phyloP scores from a whole-genome alignment of 768 basidiomycete genomes.

The Xerocomus spinulosus region DNA sequence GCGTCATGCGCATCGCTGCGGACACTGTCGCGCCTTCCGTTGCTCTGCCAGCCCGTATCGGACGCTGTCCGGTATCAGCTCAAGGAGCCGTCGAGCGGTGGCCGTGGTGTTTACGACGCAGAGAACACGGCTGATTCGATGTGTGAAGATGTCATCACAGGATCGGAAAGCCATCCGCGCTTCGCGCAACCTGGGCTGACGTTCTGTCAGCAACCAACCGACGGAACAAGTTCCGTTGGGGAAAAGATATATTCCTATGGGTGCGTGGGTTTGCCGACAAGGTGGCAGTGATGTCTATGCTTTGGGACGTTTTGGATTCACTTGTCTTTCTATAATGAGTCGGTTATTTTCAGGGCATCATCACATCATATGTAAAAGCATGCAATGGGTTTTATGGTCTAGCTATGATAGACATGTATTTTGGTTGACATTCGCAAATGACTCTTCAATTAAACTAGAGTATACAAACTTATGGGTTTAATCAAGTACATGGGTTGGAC shows the following conservation, averaged over 20 bases:
- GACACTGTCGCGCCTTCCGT: constrained; percentile 27
- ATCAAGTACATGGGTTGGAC: constrained; percentile 1
- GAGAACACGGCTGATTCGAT: constrained; percentile 13
- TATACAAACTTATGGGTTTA: no score
- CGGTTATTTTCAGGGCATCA: constrained; percentile 20
- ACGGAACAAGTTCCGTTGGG: constrained; percentile 16
- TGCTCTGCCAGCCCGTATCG: constrained; percentile 34
- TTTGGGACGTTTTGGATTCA: not conserved
- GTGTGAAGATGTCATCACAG: constrained; percentile 16
- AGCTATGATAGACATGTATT: constrained; percentile 23
- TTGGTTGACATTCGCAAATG: not conserved
- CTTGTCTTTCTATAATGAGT: constrained; percentile 1
- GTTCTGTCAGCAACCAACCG: constrained; percentile 12
- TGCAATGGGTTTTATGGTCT: constrained; percentile 13
- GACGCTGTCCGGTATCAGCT: constrained; percentile 30
- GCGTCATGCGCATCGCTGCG: not conserved
- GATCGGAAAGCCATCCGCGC: constrained; percentile 2
- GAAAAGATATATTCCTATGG: constrained; percentile 19
- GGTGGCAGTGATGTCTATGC: constrained; percentile 20
- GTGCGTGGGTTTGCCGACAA: constrained; percentile 14
- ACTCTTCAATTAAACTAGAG: constrained; percentile 3
- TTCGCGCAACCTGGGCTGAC: constrained; percentile 19
- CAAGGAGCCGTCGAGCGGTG: constrained; percentile 8
- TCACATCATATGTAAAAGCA: constrained; percentile 25
- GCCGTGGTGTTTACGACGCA: constrained; percentile 1